Conservation (phyloP, 106 monocot genomes). For the Hemerocallis citrina region DNA sequence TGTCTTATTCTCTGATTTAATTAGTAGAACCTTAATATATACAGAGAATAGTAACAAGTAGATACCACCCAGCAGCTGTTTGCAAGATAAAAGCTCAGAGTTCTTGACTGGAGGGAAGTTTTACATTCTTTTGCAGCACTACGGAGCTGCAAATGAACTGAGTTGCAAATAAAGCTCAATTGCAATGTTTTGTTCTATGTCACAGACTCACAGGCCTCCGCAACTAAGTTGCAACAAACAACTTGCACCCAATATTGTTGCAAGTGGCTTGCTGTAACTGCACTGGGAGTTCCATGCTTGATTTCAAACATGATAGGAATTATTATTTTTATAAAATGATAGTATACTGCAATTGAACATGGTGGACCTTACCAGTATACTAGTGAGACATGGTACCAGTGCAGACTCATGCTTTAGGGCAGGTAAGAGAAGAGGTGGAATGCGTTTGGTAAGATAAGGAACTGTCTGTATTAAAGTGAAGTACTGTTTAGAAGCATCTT, state of each 20-base stretch:
- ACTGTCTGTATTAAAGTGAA: slow-evolving; percentile 59
- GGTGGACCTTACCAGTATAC: slow-evolving; percentile 51
- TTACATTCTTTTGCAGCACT: no score
- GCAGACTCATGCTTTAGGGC: slow-evolving; percentile 59
- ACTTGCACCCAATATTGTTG: no score
- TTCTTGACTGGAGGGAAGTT: not conserved
- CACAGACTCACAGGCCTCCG: no score
- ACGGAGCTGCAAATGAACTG: no score
- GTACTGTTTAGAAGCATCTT: slow-evolving; percentile 43
- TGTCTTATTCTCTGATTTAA: not conserved
- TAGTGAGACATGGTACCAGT: slow-evolving; percentile 47
- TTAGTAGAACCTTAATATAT: not conserved
- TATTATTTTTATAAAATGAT: not conserved
- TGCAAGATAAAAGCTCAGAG: not conserved
- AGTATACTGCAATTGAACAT: not conserved
- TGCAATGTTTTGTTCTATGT: no score
- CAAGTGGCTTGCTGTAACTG: no score
- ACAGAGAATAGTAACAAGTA: not conserved
- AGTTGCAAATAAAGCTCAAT: no score
- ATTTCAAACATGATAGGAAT: not conserved
- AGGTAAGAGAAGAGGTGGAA: slow-evolving; percentile 64
- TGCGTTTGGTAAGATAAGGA: slow-evolving; percentile 59
- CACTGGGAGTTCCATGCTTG: no score
- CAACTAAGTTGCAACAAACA: no score
- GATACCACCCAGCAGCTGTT: not conserved